Conservation (phyloP, 2,329 filamentous ascomycete species). For the Aspergillus tanneri region DNA sequence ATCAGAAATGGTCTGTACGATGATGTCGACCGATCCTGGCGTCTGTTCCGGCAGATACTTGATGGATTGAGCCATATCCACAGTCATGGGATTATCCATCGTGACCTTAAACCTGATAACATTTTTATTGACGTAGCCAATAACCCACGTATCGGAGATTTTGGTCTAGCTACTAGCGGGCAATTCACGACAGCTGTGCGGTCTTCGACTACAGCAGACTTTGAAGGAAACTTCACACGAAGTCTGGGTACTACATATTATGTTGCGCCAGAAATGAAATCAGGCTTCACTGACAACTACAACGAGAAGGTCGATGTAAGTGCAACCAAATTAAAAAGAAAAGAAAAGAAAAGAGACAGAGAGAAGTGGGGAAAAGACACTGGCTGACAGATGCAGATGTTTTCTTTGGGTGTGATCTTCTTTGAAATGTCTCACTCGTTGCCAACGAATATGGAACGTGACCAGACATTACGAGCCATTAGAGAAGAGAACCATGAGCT, state of each 20-base stretch:
- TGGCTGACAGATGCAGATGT: constrained; percentile 63
- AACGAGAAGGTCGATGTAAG: constrained; percentile 87
- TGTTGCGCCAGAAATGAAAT: constrained; percentile 86
- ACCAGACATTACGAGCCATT: constrained; percentile 65
- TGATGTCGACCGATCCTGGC: constrained; percentile 78
- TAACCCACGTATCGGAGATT: constrained; percentile 94
- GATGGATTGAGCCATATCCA: constrained; percentile 91
- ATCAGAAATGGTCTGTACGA: constrained; percentile 74
- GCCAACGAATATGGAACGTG: constrained; percentile 63
- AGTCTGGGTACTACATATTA: constrained; percentile 81
- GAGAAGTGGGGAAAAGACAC: neutral
- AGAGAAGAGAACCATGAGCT: constrained; percentile 66
- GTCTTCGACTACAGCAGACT: constrained; percentile 37
- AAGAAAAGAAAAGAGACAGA: neutral
- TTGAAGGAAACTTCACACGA: constrained; percentile 47
- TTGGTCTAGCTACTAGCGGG: constrained; percentile 87
- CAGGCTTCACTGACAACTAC: constrained; percentile 71
- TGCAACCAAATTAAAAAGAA: constrained; percentile 15
- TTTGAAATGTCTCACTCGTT: constrained; percentile 87
- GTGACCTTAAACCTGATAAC: constrained; percentile 95
- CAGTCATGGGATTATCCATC: constrained; percentile 85
- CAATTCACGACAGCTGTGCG: constrained; percentile 53
- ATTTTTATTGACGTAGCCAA: constrained; percentile 90
- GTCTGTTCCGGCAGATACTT: constrained; percentile 83
- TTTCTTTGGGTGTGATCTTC: constrained; percentile 93